Conservation (phyloP, 2,329 filamentous ascomycete species). For the Phialophora chinensis region DNA sequence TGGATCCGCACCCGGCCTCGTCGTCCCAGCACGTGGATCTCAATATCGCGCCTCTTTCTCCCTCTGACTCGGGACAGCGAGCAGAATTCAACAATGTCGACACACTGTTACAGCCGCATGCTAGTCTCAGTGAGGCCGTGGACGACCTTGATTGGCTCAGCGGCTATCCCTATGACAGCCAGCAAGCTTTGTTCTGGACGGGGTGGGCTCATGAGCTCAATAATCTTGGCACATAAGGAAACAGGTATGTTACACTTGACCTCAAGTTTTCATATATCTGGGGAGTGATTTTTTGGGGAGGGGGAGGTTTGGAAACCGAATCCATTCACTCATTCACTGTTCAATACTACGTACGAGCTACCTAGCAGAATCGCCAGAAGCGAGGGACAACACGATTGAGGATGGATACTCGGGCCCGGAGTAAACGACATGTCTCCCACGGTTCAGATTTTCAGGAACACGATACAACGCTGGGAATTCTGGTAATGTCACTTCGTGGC, state of each 20-base stretch:
- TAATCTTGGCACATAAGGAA: constrained; percentile 19
- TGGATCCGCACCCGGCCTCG: too few species aligned
- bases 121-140: not conserved
- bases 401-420: constrained; percentile 24
- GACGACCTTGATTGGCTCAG: constrained; percentile 26
- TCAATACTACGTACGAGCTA: too few species aligned
- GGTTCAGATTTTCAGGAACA: constrained; percentile 19
- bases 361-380: not conserved
- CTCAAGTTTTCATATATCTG: too few species aligned
- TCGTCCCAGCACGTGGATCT: too few species aligned
- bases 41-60: too few species aligned
- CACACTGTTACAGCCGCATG: too few species aligned
- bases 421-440: constrained; percentile 25
- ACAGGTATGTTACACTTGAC: too few species aligned
- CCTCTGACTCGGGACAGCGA: too few species aligned
- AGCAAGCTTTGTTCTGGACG: constrained; percentile 29
- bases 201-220: constrained; percentile 29
- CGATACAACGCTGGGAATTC: constrained; percentile 27
- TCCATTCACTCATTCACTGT: too few species aligned
- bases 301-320: too few species aligned
- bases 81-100: too few species aligned
- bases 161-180: constrained; percentile 3
- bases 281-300: too few species aligned
- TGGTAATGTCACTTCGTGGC: constrained; percentile 30
- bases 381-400: constrained; percentile 27